Conservation (phyloP, 768 basidiomycete species). For the Russula virescens region DNA sequence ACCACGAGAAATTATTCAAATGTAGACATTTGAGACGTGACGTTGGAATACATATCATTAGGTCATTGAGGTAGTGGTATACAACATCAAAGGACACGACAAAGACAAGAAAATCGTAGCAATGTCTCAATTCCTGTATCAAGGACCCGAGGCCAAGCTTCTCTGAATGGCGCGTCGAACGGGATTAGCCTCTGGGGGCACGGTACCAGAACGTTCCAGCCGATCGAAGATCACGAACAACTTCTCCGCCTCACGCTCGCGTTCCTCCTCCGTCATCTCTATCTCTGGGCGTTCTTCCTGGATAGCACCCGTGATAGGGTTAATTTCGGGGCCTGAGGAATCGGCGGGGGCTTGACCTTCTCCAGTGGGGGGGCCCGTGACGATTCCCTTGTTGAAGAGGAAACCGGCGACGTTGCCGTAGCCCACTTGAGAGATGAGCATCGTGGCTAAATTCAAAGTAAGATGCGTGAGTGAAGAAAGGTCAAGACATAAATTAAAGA, state of each 20-base stretch:
- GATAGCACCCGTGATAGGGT: slow-evolving; percentile 83
- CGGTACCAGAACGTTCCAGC: slow-evolving; percentile 68
- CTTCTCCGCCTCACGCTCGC: slow-evolving; percentile 88
- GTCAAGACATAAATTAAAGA: background rate
- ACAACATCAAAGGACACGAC: background rate
- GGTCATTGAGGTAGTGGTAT: slow-evolving; percentile 10
- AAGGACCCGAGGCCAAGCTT: slow-evolving; percentile 31
- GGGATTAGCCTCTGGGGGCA: slow-evolving; percentile 62
- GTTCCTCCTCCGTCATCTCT: slow-evolving; percentile 92
- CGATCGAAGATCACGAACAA: slow-evolving; percentile 89
- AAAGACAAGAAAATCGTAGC: background rate
- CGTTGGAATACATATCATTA: slow-evolving; percentile 9
- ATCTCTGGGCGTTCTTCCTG: slow-evolving; percentile 35
- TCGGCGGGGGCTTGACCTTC: slow-evolving; percentile 30
- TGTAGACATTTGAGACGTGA: background rate
- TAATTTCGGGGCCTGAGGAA: slow-evolving; percentile 45
- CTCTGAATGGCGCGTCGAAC: slow-evolving; percentile 63
- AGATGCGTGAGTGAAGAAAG: background rate
- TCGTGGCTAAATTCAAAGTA: slow-evolving; percentile 42
- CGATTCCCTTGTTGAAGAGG: slow-evolving; percentile 86
- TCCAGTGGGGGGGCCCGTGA: slow-evolving; percentile 48
- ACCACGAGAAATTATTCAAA: background rate
- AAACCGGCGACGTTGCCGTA: slow-evolving; percentile 96
- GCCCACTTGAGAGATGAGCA: slow-evolving; percentile 72
- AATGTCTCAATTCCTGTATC: background rate